Evolutionary conservation across 805 yeast species (phyloP).

Genomic region (Candida boleticola): DNA sequence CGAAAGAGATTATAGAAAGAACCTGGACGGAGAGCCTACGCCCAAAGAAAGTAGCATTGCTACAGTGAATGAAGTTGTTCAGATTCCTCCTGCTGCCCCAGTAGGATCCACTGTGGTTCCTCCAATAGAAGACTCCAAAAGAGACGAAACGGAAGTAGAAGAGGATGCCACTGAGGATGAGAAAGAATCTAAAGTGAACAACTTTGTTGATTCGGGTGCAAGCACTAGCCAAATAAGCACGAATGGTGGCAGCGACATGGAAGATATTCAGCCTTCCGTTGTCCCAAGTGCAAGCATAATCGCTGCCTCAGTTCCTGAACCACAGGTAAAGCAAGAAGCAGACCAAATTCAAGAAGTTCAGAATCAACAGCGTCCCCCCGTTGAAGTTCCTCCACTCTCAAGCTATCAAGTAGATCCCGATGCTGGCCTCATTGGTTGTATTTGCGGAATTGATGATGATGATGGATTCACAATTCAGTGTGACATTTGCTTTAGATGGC

Average conservation of each 20-base stretch:
- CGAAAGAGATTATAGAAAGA: background rate
- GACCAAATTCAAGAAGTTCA: conserved; percentile 6
- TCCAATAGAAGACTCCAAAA: background rate
- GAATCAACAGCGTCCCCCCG: background rate
- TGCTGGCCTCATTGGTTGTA: conserved; percentile 83
- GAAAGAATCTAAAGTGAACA: conserved; percentile 1
- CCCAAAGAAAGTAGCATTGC: background rate
- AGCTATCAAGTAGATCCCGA: conserved; percentile 73
- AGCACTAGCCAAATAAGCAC: too few species aligned
- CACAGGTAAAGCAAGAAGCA: conserved; percentile 4
- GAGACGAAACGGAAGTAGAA: conserved; percentile 2
- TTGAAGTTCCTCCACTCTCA: conserved; percentile 30
- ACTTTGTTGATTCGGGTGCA: too few species aligned
- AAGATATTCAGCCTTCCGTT: conserved; percentile 7
- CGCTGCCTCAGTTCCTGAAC: background rate
- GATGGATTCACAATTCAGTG: conserved; percentile 96
- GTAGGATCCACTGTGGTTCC: too few species aligned
- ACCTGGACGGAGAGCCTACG: background rate
- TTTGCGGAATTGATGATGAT: conserved; percentile 83
- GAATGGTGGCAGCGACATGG: conserved; percentile 10
- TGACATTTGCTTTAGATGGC: conserved; percentile 91
- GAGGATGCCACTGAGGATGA: conserved; percentile 4
- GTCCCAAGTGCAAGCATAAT: background rate
- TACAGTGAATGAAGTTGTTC: conserved; percentile 2
- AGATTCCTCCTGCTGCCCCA: background rate